Percentiles rank a stretch among this genome's conserved stretches.
Conservation (phyloP, 2,329 filamentous ascomycete species). For the Tolypocladium inflatum region DNA sequence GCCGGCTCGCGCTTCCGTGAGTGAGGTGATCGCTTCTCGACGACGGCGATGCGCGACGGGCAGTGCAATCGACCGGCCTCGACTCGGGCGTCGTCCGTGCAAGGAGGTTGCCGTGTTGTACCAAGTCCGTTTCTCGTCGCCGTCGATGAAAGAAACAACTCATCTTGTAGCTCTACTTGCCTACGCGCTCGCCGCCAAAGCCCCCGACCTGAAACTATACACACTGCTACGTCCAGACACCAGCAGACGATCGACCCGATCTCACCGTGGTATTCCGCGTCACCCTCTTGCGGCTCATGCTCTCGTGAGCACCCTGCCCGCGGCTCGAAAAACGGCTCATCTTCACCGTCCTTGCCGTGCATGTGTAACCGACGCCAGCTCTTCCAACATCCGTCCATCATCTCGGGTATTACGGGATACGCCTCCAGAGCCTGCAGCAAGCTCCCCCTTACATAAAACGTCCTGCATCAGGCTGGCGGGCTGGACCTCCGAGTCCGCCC, state of each 20-base stretch:
- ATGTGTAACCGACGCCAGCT: not conserved
- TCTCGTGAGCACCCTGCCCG: not conserved
- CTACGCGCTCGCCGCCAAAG: not conserved
- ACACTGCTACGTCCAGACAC: not conserved
- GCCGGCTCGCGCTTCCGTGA: not conserved
- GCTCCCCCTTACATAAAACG: not conserved
- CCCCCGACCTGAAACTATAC: not conserved
- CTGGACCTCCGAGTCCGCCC: too few relatives aligned
- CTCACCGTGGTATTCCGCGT: not conserved
- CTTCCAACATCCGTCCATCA: not conserved
- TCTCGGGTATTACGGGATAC: not conserved
- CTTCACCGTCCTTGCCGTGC: not conserved
- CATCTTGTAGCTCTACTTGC: not conserved
- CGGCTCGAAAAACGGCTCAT: not conserved
- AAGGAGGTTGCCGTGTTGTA: not conserved
- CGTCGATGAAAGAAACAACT: not conserved
- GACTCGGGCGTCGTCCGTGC: not conserved
- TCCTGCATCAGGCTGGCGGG: not conserved
- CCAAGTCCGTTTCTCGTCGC: too few relatives aligned
- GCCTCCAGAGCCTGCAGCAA: not conserved
- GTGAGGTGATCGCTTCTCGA: not conserved
- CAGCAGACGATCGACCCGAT: not conserved
- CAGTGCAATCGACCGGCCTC: not conserved
- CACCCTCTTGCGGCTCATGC: not conserved
- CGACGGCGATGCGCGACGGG: not conserved